Base-by-base conservation (phyloP, 305 asterid genomes). In the Fraxinus sp. region DNA sequence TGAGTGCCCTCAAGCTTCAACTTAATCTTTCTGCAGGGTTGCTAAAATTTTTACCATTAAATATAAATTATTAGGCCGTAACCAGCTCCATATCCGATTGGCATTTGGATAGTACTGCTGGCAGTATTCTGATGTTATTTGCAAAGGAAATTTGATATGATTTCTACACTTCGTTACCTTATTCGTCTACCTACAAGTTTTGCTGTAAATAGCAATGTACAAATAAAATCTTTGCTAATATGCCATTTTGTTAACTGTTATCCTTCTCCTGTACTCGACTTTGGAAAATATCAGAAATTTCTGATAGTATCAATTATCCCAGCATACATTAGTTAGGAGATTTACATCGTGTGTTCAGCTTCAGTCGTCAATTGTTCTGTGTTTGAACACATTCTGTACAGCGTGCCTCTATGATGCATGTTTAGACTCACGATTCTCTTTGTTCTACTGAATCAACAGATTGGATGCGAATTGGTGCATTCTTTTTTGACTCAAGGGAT, bases 391-490 rank as follows among this genome's bases (percentile, higher is more conserved):
- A 66, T 14, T 52, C 28, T 28, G 46, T 39, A 39, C 20, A 6
- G 22, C 41, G 16, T 68, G 39, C 39, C 18, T 70, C 75, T 70
- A 70, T 70, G 75, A 70, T 28, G 41, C 41, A 30, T 57, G 74
- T 73, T 75, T 70, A 75, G 72, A 82, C 76, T 22, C 68, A 80
- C 78, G 1, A 37, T 77, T 74, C 80, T 81, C 64, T 76, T 80
- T 79, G 55, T 74, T 75, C 77, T 81, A 70, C 71, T 76, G 68
- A 52, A 81, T 81, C 74, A 76, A 78, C 87, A 92, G 98, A 94
- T 84, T 93, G 97, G 98, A 91, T 92, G 97, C 93, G 97, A 66
- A 89, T 95, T 85, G 98, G 98, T 83, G 95, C 95, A 22, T 95
- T 95, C 88, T 83, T 83, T 79, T 90, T 94, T 35, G 92, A 92